Conservation (phyloP, 306 rosid species). For the Cicer pinnatifidum region DNA sequence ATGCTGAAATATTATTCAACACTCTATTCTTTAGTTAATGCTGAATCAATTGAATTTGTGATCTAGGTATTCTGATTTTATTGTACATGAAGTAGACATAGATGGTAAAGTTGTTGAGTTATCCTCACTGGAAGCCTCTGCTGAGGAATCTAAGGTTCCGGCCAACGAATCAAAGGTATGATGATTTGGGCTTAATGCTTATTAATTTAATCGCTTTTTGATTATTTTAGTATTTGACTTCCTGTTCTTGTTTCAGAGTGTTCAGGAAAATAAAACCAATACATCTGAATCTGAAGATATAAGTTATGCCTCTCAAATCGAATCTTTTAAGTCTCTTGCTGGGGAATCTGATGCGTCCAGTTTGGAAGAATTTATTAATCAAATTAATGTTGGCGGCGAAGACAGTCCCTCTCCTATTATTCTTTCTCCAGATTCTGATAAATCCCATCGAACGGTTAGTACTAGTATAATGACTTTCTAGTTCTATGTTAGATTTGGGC, state of each 20-base stretch:
- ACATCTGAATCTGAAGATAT: constrained; percentile 41
- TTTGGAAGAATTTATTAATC: constrained; percentile 65
- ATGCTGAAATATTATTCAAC: constrained; percentile 14
- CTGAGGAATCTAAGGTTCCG: constrained; percentile 29
- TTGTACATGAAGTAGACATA: constrained; percentile 85
- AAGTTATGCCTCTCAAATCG: constrained; percentile 71
- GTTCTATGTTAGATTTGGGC: constrained; percentile 19
- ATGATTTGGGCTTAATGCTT: not conserved
- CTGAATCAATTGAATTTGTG: constrained; percentile 41
- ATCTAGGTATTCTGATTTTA: constrained; percentile 87
- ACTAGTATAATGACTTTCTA: constrained; percentile 18
- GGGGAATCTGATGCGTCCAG: constrained; percentile 61
- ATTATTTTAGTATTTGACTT: constrained; percentile 3
- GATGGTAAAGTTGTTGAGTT: constrained; percentile 74
- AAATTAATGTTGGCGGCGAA: constrained; percentile 61
- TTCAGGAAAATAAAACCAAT: constrained; percentile 47
- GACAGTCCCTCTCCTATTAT: constrained; percentile 62
- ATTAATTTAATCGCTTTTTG: not conserved
- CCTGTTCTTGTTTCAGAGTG: constrained; percentile 50
- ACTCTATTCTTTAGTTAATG: not conserved
- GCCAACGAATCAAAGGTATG: constrained; percentile 49
- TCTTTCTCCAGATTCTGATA: constrained; percentile 77
- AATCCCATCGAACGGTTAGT: constrained; percentile 86
- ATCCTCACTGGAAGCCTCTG: constrained; percentile 69
- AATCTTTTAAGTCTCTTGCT: constrained; percentile 73